Conservation (phyloP, 192 early-diverging fungal species). For the Jimgerdemannia lactiflua region DNA sequence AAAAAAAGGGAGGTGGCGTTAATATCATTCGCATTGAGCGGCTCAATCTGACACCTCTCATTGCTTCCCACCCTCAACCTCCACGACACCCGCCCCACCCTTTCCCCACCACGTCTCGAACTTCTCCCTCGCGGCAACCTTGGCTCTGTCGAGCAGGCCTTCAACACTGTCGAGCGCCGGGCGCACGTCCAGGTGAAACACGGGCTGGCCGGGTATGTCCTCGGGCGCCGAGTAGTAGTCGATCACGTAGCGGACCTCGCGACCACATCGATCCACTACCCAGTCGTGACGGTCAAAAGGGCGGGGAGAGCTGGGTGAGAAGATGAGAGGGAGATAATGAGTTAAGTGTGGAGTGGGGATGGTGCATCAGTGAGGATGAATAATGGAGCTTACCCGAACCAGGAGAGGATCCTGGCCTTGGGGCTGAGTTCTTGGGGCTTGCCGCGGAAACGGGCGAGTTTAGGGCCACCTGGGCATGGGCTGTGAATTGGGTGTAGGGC, state of each 20-base stretch:
- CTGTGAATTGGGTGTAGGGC: constrained; percentile 9
- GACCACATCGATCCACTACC: constrained; percentile 88
- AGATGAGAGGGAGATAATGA: background rate
- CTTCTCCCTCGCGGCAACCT: constrained; percentile 51
- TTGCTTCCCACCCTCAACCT: background rate
- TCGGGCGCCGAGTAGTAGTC: constrained; percentile 89
- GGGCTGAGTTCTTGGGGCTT: constrained; percentile 76
- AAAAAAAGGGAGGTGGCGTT: too few species aligned
- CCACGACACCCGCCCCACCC: background rate
- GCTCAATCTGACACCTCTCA: background rate
- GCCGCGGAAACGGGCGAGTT: constrained; percentile 81
- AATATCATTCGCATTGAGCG: too few species aligned
- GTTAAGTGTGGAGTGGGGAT: background rate
- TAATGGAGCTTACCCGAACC: constrained; percentile 53
- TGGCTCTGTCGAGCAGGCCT: constrained; percentile 61
- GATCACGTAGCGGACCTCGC: constrained; percentile 92
- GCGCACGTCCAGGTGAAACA: constrained; percentile 92
- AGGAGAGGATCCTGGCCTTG: constrained; percentile 61
- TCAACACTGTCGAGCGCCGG: constrained; percentile 84
- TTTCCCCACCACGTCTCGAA: constrained; percentile 35
- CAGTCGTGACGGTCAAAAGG: constrained; percentile 99
- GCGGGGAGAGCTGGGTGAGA: constrained; percentile 59
- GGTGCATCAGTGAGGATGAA: too few species aligned
- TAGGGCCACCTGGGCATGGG: constrained; percentile 43
- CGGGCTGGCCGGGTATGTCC: constrained; percentile 67